These are phyloP conservation scores for Chaetomium globosum DNA, from an alignment of 2,329 filamentous ascomycete genomes.

Conservation along the genomic window DNA sequence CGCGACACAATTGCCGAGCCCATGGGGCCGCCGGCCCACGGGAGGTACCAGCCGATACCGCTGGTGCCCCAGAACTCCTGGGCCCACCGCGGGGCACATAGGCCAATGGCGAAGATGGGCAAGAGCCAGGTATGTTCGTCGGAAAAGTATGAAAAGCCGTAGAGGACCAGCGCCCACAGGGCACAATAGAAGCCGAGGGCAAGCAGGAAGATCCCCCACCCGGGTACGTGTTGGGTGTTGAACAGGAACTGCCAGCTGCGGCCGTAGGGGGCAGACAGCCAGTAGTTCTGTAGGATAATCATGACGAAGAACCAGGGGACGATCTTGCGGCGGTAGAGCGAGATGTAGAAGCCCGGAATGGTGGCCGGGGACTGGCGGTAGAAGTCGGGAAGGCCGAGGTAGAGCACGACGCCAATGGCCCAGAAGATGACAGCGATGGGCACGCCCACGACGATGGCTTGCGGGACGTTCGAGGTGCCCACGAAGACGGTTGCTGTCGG, in stretches of 20 bases:
- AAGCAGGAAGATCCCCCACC: constrained; percentile 60
- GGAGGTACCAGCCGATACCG: constrained; percentile 62
- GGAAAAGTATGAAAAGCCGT: constrained; percentile 56
- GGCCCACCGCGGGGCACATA: constrained; percentile 67
- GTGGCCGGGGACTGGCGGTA: constrained; percentile 66
- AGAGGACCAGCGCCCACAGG: constrained; percentile 59
- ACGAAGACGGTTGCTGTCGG: constrained; percentile 47
- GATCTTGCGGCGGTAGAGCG: constrained; percentile 64
- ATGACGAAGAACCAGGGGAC: constrained; percentile 68
- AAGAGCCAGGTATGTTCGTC: constrained; percentile 67
- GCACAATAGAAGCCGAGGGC: constrained; percentile 57
- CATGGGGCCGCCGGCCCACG: constrained; percentile 61
- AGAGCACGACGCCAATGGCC: constrained; percentile 57
- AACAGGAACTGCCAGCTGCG: constrained; percentile 69
- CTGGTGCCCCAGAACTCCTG: constrained; percentile 69
- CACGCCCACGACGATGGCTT: constrained; percentile 52
- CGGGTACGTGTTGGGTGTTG: constrained; percentile 56
- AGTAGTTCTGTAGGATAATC: constrained; percentile 68
- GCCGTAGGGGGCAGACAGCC: constrained; percentile 66
- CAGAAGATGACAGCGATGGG: constrained; percentile 62
- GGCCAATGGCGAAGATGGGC: constrained; percentile 67
- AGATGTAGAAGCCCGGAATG: constrained; percentile 66
- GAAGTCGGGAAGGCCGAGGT: constrained; percentile 65
- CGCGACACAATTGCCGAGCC: constrained; percentile 60
- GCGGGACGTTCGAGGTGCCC: constrained; percentile 40